These are phyloP conservation scores for Taiwanofungus camphoratus DNA, from an alignment of 1,284 basidiomycete genomes.

Conservation along the genomic window DNA sequence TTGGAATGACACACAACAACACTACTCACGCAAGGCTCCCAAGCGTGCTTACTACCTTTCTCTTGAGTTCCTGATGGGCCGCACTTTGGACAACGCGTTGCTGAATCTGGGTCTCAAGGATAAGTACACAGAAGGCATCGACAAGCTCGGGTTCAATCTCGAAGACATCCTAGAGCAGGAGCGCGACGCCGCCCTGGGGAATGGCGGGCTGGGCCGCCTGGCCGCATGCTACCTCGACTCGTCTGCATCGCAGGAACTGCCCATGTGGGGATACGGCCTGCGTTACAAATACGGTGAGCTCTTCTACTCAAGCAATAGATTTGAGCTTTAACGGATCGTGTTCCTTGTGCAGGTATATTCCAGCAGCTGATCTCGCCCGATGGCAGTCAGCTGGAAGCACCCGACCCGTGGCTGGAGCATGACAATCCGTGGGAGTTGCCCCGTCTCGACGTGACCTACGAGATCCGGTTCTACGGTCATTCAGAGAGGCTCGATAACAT, in stretches of 20 bases:
- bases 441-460: slow-evolving; percentile 75
- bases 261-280: slow-evolving; percentile 87
- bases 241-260: slow-evolving; percentile 73
- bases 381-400: slow-evolving; percentile 82
- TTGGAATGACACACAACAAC: slow-evolving; percentile 75
- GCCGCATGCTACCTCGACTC: slow-evolving; percentile 93
- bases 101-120: slow-evolving; percentile 83
- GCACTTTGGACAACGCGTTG: slow-evolving; percentile 73
- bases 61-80: slow-evolving; percentile 88
- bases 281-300: slow-evolving; percentile 74
- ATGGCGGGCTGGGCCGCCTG: slow-evolving; percentile 85
- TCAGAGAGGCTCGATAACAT: slow-evolving; percentile 64
- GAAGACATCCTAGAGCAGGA: slow-evolving; percentile 85
- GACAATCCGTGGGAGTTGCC: slow-evolving; percentile 89
- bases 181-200: slow-evolving; percentile 86
- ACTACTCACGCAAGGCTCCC: slow-evolving; percentile 64
- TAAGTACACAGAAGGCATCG: slow-evolving; percentile 61
- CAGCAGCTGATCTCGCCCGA: slow-evolving; percentile 85
- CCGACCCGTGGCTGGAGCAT: slow-evolving; percentile 88
- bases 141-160: slow-evolving; percentile 79
- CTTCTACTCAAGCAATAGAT: background rate
- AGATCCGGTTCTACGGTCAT: slow-evolving; percentile 82
- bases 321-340: background rate
- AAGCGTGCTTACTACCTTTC: slow-evolving; percentile 88
- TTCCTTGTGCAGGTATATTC: slow-evolving; percentile 53